Evolutionary conservation across 73 alveolate species (phyloP).

Genomic region (Blepharisma stoltei): DNA sequence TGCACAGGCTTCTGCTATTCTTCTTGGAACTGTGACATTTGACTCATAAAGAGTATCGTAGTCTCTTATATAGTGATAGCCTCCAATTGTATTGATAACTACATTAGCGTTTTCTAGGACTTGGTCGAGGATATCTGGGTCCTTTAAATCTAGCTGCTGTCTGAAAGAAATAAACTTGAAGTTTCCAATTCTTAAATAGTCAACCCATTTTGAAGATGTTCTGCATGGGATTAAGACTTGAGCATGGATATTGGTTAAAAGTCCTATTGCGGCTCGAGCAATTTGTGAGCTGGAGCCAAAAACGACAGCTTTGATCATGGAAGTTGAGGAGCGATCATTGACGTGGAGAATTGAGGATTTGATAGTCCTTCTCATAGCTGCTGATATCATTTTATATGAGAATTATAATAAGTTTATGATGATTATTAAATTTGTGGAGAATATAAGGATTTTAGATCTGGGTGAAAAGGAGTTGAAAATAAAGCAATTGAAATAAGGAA

Average conservation of each 20-base stretch:
- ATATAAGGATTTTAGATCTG: too few species aligned
- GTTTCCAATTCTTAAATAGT: neutral
- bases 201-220: conserved; percentile 31
- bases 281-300: conserved; percentile 8
- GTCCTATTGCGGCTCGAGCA: neutral
- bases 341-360: neutral
- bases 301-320: conserved; percentile 12
- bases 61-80: conserved; percentile 38
- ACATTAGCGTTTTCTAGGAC: conserved; percentile 47
- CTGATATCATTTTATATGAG: too few species aligned
- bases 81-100: conserved; percentile 55
- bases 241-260: conserved; percentile 4
- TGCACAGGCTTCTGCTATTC: conserved; percentile 60
- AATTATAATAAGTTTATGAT: too few species aligned
- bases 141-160: conserved; percentile 42
- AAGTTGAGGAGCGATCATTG: neutral
- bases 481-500: too few species aligned
- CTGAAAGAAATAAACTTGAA: neutral
- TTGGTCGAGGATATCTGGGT: conserved; percentile 46
- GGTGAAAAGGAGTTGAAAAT: too few species aligned
- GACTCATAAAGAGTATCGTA: conserved; percentile 38
- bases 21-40: conserved; percentile 47
- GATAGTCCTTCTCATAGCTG: neutral
- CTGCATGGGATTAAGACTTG: conserved; percentile 21
- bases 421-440: too few species aligned